Percentiles rank a stretch among this genome's conserved stretches.
phyloP scores from a whole-genome alignment of 495 filamentous ascomycete genomes.

The Xylaria bambusicola region DNA sequence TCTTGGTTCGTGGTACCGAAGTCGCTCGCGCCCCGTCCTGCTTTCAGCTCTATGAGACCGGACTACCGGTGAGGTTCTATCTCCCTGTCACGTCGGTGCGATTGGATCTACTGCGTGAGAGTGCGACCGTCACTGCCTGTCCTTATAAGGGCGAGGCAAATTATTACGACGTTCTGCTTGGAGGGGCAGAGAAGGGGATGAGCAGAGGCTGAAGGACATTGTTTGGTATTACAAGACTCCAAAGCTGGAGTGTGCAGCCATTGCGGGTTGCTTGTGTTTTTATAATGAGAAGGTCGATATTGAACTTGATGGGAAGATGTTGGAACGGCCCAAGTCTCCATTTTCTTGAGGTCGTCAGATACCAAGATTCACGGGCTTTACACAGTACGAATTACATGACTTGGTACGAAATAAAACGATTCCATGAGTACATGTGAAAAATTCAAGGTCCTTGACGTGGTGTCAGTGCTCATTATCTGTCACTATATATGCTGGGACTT shows the following conservation, averaged over 20 bases:
- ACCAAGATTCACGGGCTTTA: too few relatives aligned
- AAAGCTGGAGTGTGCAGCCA: slow-evolving; percentile 46
- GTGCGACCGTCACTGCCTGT: slow-evolving; percentile 48
- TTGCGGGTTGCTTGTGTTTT: slow-evolving; percentile 54
- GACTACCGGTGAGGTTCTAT: slow-evolving; percentile 54
- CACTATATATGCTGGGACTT: too few relatives aligned
- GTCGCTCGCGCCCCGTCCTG: slow-evolving; percentile 43
- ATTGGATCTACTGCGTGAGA: slow-evolving; percentile 39
- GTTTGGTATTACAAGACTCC: slow-evolving; percentile 60
- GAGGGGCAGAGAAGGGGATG: slow-evolving; percentile 3
- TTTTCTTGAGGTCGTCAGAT: slow-evolving; percentile 5
- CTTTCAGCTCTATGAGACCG: slow-evolving; percentile 54
- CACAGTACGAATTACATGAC: too few relatives aligned
- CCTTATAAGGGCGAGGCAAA: slow-evolving; percentile 62
- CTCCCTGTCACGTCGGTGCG: slow-evolving; percentile 48
- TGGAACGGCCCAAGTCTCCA: slow-evolving; percentile 7
- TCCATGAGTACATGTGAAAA: too few relatives aligned
- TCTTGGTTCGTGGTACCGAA: neutral
- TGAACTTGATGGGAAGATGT: slow-evolving; percentile 49
- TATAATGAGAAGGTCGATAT: slow-evolving; percentile 65
- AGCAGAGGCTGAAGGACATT: slow-evolving; percentile 44
- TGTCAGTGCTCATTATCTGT: too few relatives aligned
- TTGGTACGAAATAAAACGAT: too few relatives aligned
- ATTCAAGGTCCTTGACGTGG: too few relatives aligned
- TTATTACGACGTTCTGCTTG: slow-evolving; percentile 42